Evolutionary conservation across 169 alveolate genomes (phyloP).

Genomic region (Eimeria tenella): DNA sequence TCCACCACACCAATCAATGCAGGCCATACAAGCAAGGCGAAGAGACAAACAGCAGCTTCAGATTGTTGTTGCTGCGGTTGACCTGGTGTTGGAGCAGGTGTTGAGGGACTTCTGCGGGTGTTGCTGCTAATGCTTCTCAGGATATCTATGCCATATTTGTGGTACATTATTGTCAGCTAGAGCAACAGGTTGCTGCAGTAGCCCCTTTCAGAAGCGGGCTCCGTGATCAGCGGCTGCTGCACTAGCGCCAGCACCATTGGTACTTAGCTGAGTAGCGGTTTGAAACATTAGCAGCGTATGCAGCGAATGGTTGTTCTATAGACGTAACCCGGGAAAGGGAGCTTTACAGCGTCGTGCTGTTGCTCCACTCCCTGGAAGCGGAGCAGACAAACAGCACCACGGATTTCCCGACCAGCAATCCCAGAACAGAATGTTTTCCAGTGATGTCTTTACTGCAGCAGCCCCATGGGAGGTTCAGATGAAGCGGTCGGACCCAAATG

Average conservation of each 20-base stretch:
- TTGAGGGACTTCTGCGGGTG: background rate
- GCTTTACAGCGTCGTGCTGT: background rate
- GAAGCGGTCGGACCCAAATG: conserved; percentile 1
- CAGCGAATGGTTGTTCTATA: background rate
- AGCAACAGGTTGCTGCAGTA: conserved; percentile 6
- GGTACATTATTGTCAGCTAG: background rate
- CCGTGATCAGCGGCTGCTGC: conserved; percentile 2
- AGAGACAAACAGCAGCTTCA: background rate
- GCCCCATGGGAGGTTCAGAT: conserved; percentile 61
- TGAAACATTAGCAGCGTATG: background rate
- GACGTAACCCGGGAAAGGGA: background rate
- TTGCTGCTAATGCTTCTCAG: background rate
- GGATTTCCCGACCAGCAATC: background rate
- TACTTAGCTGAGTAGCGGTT: background rate
- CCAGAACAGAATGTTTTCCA: conserved; percentile 33
- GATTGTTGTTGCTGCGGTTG: background rate
- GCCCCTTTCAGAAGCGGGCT: conserved; percentile 2
- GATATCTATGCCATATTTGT: background rate
- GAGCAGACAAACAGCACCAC: no score
- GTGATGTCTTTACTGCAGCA: conserved; percentile 11
- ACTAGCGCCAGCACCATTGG: conserved; percentile 45
- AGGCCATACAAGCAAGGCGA: background rate
- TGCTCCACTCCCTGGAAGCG: background rate
- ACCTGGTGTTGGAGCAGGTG: conserved; percentile 9
- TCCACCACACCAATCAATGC: background rate